phyloP scores from a whole-genome alignment of 2,329 filamentous ascomycete genomes.

The Remersonia thermophila region DNA sequence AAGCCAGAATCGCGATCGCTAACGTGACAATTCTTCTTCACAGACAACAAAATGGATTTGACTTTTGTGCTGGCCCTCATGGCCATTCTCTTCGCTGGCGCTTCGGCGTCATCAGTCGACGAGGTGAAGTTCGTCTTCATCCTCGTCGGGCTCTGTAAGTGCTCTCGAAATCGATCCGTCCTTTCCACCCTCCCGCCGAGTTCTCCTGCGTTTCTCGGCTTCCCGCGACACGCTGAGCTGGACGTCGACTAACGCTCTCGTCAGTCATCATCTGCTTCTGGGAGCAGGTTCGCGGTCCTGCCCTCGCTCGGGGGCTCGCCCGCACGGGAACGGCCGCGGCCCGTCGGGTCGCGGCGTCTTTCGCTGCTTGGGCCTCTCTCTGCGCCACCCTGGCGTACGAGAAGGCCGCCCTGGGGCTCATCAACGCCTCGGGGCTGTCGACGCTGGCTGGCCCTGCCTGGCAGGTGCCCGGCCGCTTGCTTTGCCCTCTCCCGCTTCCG shows the following conservation, averaged over 20 bases:
- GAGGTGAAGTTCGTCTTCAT: no score
- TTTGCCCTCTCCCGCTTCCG: neutral
- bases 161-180: neutral
- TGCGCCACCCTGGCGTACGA: constrained; percentile 4
- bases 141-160: no score
- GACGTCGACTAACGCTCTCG: no score
- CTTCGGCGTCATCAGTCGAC: neutral
- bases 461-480: constrained; percentile 1
- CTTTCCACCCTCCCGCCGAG: no score
- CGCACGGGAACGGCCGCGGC: no score
- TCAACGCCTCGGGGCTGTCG: constrained; percentile 1
- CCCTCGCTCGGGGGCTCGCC: no score
- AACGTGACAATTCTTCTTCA: neutral
- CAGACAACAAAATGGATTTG: constrained; percentile 1
- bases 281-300: no score
- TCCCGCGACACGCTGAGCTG: no score
- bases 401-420: constrained; percentile 1
- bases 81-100: neutral
- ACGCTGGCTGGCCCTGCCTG: constrained; percentile 1
- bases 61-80: constrained; percentile 1
- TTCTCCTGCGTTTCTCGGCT: no score
- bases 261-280: no score
- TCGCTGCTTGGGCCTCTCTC: constrained; percentile 3
- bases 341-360: constrained; percentile 2
- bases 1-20: neutral